Base-by-base conservation (phyloP, 1,284 basidiomycete genomes). In the Wolfiporia cocos region DNA sequence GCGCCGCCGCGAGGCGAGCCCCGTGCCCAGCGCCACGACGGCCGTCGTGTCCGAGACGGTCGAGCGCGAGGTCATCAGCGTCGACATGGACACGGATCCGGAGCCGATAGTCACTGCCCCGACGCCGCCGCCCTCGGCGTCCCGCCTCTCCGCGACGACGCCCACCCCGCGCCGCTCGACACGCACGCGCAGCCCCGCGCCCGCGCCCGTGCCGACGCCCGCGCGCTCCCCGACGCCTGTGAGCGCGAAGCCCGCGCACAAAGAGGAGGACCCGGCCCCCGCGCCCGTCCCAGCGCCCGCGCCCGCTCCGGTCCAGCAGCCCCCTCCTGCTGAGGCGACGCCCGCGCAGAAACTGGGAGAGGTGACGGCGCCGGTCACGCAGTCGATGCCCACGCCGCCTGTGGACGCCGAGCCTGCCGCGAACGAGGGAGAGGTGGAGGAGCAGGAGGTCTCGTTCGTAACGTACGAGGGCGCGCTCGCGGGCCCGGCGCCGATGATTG, bases 1-100 rank as follows among this genome's bases (percentile, higher is more conserved):
- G 56, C 77, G 83, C 44, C 75, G 83, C 49, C 74, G 74, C 51
- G 81, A 82, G 51, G 68, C 69, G 0, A 79, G 80, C 0, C 76
- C 77, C 1, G 68, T 61, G 0, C 62, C 48, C 42, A n/a, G 37
- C n/a, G 18, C 45, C 23, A 11, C 50, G 30, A 20, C 49, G 29
- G 28, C 50, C n/a, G 14, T 50, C 12, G 46, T 52, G 47, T 28
- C 14, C 26, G 26, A 7, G 9, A 28, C 9, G 26, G 26, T 7
- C 26, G 26, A 28, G 9, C n/a, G n/a, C n/a, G n/a, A n/a, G n/a
- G n/a, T n/a, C 26, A 9, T 28, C 26, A 28, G 26, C 26, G 14
- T 14, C 9, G 26, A 9, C 9, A 28, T 14, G 7, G 26, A 7
- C 26, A 14, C 26, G 9, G 26, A 22, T 6, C 46, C 49, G 2